phyloP scores from a whole-genome alignment of 768 basidiomycete species.

The Candolleomyces efflorescens region DNA sequence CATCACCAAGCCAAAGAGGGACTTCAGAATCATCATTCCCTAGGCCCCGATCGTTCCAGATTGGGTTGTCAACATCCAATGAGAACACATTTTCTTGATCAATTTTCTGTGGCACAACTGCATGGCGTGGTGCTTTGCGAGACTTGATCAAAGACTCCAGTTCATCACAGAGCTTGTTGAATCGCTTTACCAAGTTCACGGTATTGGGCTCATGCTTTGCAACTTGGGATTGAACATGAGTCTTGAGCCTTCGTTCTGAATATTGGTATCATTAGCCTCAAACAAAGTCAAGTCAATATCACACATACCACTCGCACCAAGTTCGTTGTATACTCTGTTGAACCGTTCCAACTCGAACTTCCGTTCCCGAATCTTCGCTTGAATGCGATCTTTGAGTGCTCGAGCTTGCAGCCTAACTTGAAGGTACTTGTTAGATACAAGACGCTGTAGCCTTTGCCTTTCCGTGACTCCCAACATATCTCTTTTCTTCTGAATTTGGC shows the following conservation, averaged over 20 bases:
- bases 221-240: constrained; percentile 22
- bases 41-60: constrained; percentile 31
- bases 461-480: neutral
- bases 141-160: constrained; percentile 16
- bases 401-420: constrained; percentile 12
- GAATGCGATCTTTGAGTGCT: constrained; percentile 19
- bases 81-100: constrained; percentile 18
- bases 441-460: neutral
- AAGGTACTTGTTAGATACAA: neutral
- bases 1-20: constrained; percentile 25
- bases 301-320: constrained; percentile 16
- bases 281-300: neutral
- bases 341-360: constrained; percentile 26
- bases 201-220: constrained; percentile 25
- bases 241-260: constrained; percentile 21
- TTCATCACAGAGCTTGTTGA: constrained; percentile 23
- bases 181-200: constrained; percentile 15
- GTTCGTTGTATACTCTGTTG: constrained; percentile 12
- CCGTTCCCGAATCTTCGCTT: constrained; percentile 13
- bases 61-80: constrained; percentile 32
- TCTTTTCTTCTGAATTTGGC: neutral
- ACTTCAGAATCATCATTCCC: constrained; percentile 15
- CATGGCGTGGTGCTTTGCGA: constrained; percentile 18
- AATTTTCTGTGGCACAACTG: constrained; percentile 19
- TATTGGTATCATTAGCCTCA: neutral